Base-by-base conservation (phyloP, 306 rosid genomes). In the Quercus engelmannii region DNA sequence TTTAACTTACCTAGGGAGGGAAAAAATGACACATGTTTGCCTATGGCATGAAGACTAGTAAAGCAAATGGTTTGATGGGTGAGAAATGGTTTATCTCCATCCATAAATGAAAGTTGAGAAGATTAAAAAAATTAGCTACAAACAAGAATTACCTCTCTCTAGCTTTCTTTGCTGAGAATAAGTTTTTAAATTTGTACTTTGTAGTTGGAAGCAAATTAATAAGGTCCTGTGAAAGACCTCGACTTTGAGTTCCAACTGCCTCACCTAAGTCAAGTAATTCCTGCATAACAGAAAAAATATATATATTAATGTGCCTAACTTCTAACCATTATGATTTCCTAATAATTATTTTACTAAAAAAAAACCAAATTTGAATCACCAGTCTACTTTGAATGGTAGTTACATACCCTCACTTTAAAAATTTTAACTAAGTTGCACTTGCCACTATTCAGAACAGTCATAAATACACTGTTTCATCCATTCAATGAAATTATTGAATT, bases 201-300 rank as follows among this genome's bases (percentile, higher is more conserved):
- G 96, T 84, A 56, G 88, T 91, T 17, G 97, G 98, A 87, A 94
- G 97, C 76, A 73, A 85, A 80, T 84, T 89, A 72, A 94, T 94
- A 43, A 89, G 97, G 73, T 94, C 97, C 70, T 86, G 86, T 2
- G 97, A 83, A 75, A 94, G 97, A 71, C 98, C 97, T 55, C 97
- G 89, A 82, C 89, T 91, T 86, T 94, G 86, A 69, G 92, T 89
- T 83, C 97, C 98, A 79, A 92, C 94, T 51, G 97, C 89, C 81
- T 94, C 98, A 52, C 97, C 97, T 76, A 92, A 83, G 83, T 92
- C 94, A 62, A 94, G 88, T 59, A 92, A 84, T 82, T 92, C 97
- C 98, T 94, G 85, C 35, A 69, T 65, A 76, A 75, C 65, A 88
- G 28, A 55, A 21, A 23, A 46, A 68, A 38, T 5, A 4, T 4